These are phyloP conservation scores for Fusarium sp. DNA, from an alignment of 2,329 filamentous ascomycete species.

Conservation along the genomic window DNA sequence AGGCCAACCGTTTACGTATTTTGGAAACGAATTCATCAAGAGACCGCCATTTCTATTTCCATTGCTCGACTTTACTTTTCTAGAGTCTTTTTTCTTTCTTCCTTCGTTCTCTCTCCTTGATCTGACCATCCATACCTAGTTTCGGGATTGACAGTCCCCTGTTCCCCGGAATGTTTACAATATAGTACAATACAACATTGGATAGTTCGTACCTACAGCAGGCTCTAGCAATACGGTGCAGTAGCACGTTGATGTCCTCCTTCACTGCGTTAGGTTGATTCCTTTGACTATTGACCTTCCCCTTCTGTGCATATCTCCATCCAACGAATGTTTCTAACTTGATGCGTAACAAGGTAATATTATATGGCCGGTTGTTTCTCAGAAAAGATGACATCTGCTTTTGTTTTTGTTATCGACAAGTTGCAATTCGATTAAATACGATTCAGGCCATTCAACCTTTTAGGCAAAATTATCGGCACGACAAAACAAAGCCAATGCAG, in stretches of 20 bases:
- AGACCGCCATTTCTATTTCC: constrained; percentile 1
- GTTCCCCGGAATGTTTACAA: constrained; percentile 29
- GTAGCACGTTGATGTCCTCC: constrained; percentile 5
- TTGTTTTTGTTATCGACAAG: background rate
- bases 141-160: constrained; percentile 26
- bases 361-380: background rate
- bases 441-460: background rate
- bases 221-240: background rate
- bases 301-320: constrained; percentile 32
- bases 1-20: background rate
- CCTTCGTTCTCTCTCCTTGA: background rate
- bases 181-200: background rate
- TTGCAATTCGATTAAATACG: background rate
- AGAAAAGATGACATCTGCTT: background rate
- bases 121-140: constrained; percentile 10
- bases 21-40: background rate
- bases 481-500: background rate
- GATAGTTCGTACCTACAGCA: background rate
- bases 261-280: constrained; percentile 12
- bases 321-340: background rate
- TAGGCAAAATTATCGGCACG: background rate
- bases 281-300: constrained; percentile 27
- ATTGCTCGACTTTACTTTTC: background rate
- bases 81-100: constrained; percentile 2
- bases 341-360: background rate